phyloP scores from a whole-genome alignment of 1,284 basidiomycete species.

The Macrocybe sp. region DNA sequence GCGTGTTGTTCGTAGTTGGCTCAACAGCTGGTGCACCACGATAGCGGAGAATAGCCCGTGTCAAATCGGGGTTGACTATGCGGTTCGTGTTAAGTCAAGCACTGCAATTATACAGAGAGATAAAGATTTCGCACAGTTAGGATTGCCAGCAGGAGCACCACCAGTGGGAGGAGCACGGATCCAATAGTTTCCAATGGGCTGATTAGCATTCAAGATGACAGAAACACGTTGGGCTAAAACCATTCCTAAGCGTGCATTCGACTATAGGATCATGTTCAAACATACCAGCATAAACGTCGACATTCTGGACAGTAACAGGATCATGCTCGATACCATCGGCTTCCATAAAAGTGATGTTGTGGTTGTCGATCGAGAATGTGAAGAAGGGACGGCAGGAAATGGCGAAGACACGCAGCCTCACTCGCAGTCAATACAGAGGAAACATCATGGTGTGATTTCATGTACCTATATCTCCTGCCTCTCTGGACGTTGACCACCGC shows the following conservation, averaged over 20 bases:
- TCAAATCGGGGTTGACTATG: slow-evolving; percentile 16
- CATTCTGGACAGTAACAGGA: slow-evolving; percentile 28
- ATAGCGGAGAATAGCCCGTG: slow-evolving; percentile 46
- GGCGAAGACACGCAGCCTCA: slow-evolving; percentile 43
- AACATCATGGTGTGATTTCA: too few relatives aligned
- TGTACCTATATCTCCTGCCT: slow-evolving; percentile 28
- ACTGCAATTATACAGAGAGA: background rate
- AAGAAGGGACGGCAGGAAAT: slow-evolving; percentile 37
- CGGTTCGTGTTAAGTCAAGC: background rate
- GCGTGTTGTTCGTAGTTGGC: slow-evolving; percentile 30
- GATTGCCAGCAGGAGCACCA: slow-evolving; percentile 24
- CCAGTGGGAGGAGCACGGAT: slow-evolving; percentile 23
- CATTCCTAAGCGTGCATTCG: background rate
- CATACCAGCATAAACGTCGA: slow-evolving; percentile 30
- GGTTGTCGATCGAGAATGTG: slow-evolving; percentile 41
- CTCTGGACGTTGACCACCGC: slow-evolving; percentile 31
- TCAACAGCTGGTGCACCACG: slow-evolving; percentile 33
- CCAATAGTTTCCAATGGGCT: slow-evolving; percentile 25
- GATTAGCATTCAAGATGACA: slow-evolving; percentile 22
- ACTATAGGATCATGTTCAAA: slow-evolving; percentile 1
- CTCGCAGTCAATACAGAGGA: too few relatives aligned
- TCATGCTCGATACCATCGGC: slow-evolving; percentile 33
- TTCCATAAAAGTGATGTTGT: slow-evolving; percentile 43
- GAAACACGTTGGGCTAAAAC: slow-evolving; percentile 17
- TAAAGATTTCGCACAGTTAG: slow-evolving; percentile 21